Conservation (phyloP, 169 alveolate species). For the Eimeria falciformis region DNA sequence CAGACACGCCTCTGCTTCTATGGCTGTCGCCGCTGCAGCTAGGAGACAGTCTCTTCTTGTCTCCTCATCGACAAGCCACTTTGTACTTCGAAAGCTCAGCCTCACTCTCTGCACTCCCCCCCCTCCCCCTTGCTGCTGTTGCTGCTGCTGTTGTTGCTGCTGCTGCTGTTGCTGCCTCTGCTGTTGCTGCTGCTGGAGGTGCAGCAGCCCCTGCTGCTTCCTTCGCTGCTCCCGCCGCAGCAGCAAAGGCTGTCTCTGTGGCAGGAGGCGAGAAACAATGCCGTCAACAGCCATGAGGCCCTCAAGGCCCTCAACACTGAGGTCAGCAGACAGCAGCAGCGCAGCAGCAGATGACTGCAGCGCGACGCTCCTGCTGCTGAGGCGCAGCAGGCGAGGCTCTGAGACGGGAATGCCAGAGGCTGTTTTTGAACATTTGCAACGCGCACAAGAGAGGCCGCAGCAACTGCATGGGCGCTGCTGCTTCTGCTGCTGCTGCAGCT, state of each 20-base stretch:
- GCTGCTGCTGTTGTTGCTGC: constrained; percentile 7
- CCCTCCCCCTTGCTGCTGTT: background rate
- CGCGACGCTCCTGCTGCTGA: constrained; percentile 54
- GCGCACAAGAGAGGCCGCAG: background rate
- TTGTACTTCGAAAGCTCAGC: background rate
- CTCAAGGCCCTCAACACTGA: constrained; percentile 73
- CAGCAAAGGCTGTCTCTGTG: constrained; percentile 55
- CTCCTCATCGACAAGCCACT: background rate
- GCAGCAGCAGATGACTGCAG: constrained; percentile 40
- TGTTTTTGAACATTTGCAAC: constrained; percentile 46
- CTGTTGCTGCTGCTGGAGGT: constrained; percentile 50
- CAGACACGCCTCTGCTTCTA: constrained; percentile 65
- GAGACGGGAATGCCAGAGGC: constrained; percentile 8
- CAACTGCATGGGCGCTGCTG: constrained; percentile 11
- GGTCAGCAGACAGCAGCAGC: constrained; percentile 72
- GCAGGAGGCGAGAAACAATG: background rate
- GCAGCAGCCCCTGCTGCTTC: constrained; percentile 53
- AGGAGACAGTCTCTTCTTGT: constrained; percentile 55
- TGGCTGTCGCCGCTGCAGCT: constrained; percentile 55
- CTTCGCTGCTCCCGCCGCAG: constrained; percentile 60
- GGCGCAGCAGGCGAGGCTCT: constrained; percentile 51
- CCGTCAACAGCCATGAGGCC: constrained; percentile 75
- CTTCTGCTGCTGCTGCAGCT: constrained; percentile 6
- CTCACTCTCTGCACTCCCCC: constrained; percentile 33
- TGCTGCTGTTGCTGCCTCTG: constrained; percentile 10